Evolutionary conservation across 164 flowering plant genomes (phyloP).

Genomic region (Vitis amurensis): DNA sequence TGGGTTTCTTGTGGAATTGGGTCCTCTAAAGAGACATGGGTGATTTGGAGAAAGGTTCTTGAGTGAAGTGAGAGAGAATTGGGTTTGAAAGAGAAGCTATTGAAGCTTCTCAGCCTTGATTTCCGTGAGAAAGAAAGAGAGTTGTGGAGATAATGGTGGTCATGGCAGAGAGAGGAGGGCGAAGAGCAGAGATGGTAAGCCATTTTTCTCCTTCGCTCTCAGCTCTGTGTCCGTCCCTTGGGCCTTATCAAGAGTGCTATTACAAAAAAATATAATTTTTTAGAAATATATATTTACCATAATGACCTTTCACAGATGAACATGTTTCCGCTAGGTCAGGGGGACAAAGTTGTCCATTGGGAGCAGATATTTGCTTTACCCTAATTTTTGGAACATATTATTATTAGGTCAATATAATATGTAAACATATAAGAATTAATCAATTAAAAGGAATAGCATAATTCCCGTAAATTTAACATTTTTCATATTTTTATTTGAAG

Average conservation of each 20-base stretch:
- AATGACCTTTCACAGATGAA: too few relatives aligned
- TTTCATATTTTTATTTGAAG: too few relatives aligned
- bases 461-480: too few relatives aligned
- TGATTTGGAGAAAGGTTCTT: constrained; percentile 19
- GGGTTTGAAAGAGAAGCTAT: constrained; percentile 13
- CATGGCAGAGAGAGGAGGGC: constrained; percentile 27
- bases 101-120: neutral
- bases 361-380: too few relatives aligned
- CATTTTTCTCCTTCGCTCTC: constrained; percentile 29
- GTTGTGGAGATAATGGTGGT: constrained; percentile 29
- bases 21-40: constrained; percentile 38
- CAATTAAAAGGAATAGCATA: too few relatives aligned
- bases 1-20: constrained; percentile 27
- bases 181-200: constrained; percentile 47
- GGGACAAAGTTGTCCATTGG: too few relatives aligned
- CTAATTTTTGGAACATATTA: too few relatives aligned
- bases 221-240: neutral
- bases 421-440: too few relatives aligned
- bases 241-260: neutral
- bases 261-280: too few relatives aligned
- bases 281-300: too few relatives aligned
- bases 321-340: too few relatives aligned
- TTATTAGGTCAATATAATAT: too few relatives aligned
- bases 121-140: constrained; percentile 26
- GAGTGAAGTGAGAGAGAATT: constrained; percentile 16